Conservation (phyloP, 352 stramenopile genomes). For the Phytophthora europaea region DNA sequence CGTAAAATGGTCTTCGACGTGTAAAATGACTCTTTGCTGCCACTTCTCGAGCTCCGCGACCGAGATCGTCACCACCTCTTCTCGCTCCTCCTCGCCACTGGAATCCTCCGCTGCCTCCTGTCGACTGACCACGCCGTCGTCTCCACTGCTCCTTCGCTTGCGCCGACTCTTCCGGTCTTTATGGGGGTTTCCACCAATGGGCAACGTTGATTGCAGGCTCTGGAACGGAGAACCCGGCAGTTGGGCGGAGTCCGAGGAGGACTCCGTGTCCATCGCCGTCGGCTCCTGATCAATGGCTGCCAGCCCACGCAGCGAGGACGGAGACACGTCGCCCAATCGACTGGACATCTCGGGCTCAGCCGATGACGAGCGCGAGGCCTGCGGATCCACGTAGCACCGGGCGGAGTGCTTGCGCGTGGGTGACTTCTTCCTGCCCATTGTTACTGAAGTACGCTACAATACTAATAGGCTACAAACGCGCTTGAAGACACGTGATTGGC, state of each 20-base stretch:
- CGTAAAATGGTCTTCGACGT: constrained; percentile 75
- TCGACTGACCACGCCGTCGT: constrained; percentile 11
- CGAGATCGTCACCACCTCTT: constrained; percentile 54
- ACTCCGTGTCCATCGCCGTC: constrained; percentile 26
- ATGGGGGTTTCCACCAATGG: constrained; percentile 6
- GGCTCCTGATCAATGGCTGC: constrained; percentile 22
- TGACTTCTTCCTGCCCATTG: constrained; percentile 51
- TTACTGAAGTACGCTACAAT: not conserved
- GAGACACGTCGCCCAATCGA: constrained; percentile 11
- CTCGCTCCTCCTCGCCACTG: constrained; percentile 3
- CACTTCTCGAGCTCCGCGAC: constrained; percentile 70
- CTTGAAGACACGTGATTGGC: constrained; percentile 9
- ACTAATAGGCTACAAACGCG: constrained; percentile 19
- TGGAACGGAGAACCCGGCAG: constrained; percentile 7
- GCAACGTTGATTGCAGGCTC: constrained; percentile 11
- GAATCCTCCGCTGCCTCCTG: constrained; percentile 13
- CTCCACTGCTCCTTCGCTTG: constrained; percentile 34
- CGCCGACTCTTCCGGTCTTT: constrained; percentile 17
- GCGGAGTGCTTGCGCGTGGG: constrained; percentile 42
- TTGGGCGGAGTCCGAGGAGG: constrained; percentile 10
- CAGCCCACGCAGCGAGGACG: constrained; percentile 19
- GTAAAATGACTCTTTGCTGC: constrained; percentile 66
- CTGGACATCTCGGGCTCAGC: constrained; percentile 3
- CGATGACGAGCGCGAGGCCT: constrained; percentile 6
- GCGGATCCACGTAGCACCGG: constrained; percentile 22